phyloP scores from a whole-genome alignment of 768 basidiomycete genomes.

The Jaapia argillacea region DNA sequence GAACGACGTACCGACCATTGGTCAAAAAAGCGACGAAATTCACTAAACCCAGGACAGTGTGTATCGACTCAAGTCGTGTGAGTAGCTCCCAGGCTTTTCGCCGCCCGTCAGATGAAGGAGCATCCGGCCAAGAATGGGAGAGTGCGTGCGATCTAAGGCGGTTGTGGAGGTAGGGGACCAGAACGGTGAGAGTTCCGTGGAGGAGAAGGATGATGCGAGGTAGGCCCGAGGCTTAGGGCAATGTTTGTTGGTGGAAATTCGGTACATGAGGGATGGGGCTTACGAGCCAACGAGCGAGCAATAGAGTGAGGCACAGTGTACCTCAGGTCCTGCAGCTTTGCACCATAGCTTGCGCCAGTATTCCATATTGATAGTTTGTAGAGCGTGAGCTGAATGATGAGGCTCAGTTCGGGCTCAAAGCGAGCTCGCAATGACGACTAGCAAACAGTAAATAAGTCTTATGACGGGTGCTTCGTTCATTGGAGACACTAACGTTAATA shows the following conservation, averaged over 20 bases:
- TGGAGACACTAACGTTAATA: constrained; percentile 42
- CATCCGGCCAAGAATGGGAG: constrained; percentile 85
- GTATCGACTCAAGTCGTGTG: constrained; percentile 54
- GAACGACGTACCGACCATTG: constrained; percentile 65
- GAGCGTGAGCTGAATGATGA: constrained; percentile 60
- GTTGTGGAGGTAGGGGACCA: constrained; percentile 71
- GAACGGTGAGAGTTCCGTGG: constrained; percentile 64
- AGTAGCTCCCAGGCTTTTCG: constrained; percentile 67
- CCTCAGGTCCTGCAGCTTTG: constrained; percentile 68
- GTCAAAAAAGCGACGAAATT: constrained; percentile 81
- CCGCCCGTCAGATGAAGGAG: constrained; percentile 68
- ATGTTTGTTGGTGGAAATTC: constrained; percentile 8
- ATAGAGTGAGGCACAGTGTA: constrained; percentile 28
- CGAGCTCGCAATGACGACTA: constrained; percentile 50
- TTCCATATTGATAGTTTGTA: constrained; percentile 84
- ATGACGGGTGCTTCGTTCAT: background rate
- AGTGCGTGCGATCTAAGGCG: constrained; percentile 69
- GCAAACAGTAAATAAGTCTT: constrained; percentile 3
- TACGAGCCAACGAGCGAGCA: constrained; percentile 26
- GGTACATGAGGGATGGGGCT: background rate
- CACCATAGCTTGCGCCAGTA: constrained; percentile 72
- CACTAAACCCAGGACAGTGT: constrained; percentile 51
- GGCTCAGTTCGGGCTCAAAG: constrained; percentile 64
- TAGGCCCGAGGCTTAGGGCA: constrained; percentile 47
- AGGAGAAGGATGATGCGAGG: constrained; percentile 49